A percentile compares a stretch with the other conserved stretches of the same genome.
Conservation (phyloP, 345 rosid genomes). For the Lepidium africanum region DNA sequence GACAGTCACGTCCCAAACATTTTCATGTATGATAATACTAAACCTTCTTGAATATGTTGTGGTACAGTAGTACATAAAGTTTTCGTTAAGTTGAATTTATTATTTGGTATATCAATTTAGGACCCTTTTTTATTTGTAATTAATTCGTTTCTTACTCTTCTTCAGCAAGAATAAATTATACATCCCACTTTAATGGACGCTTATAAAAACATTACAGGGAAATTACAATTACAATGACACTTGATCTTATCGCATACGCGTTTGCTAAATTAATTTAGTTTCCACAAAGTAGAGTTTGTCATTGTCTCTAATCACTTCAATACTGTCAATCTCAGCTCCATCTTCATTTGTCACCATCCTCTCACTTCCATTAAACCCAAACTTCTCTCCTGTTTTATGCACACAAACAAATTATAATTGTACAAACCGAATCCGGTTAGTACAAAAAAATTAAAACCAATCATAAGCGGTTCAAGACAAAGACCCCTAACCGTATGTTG, state of each 20-base stretch:
- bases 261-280: conserved; percentile 3
- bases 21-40: conserved; percentile 4
- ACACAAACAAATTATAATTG: not conserved
- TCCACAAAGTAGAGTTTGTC: conserved; percentile 73
- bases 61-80: not conserved
- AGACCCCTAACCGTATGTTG: not conserved
- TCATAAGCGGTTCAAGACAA: not conserved
- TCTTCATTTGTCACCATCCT: conserved; percentile 51
- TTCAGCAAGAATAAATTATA: not conserved
- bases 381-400: conserved; percentile 46
- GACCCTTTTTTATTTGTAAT: not conserved
- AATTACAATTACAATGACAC: not conserved
- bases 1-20: conserved; percentile 28
- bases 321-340: conserved; percentile 75
- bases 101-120: not conserved
- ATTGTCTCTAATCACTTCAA: conserved; percentile 79
- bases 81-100: not conserved
- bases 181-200: conserved; percentile 9
- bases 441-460: not conserved
- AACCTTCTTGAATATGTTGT: not conserved
- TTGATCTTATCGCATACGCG: not conserved
- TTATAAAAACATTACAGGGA: not conserved
- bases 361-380: conserved; percentile 55
- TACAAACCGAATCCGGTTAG: not conserved
- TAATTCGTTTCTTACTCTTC: not conserved